phyloP scores from a whole-genome alignment of 2,329 filamentous ascomycete species.

The Polychaeton citri region DNA sequence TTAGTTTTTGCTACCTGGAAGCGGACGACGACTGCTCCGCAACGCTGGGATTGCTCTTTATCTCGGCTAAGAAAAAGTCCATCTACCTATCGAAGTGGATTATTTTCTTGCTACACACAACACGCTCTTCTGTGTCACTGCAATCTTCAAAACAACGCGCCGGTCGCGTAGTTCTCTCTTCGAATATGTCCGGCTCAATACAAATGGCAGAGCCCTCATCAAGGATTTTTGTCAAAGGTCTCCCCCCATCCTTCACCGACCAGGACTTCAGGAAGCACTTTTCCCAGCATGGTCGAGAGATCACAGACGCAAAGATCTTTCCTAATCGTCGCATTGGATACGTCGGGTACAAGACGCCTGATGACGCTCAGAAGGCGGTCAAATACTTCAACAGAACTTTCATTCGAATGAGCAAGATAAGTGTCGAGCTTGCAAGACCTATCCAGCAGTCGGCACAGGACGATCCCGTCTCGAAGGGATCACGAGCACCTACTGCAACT shows the following conservation, averaged over 20 bases:
- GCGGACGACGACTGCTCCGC: too few relatives aligned
- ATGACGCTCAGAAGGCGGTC: constrained; percentile 70
- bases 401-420: constrained; percentile 89
- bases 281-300: constrained; percentile 50
- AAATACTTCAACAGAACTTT: constrained; percentile 94
- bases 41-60: too few relatives aligned
- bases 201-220: constrained; percentile 47
- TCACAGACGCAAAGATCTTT: constrained; percentile 90
- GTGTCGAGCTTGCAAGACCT: constrained; percentile 74
- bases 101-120: not conserved
- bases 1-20: too few relatives aligned
- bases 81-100: too few relatives aligned
- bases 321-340: constrained; percentile 85
- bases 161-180: constrained; percentile 1
- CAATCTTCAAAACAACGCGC: constrained; percentile 2
- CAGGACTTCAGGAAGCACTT: constrained; percentile 85
- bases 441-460: constrained; percentile 34
- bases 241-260: constrained; percentile 76
- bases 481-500: constrained; percentile 4
- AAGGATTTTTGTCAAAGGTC: constrained; percentile 56
- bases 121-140: not conserved
- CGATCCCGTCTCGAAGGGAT: not conserved
- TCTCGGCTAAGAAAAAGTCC: too few relatives aligned
- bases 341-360: constrained; percentile 75
- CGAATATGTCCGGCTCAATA: constrained; percentile 3